Conservation (phyloP, 2,329 filamentous ascomycete species). For the Diaporthe ilicicola region DNA sequence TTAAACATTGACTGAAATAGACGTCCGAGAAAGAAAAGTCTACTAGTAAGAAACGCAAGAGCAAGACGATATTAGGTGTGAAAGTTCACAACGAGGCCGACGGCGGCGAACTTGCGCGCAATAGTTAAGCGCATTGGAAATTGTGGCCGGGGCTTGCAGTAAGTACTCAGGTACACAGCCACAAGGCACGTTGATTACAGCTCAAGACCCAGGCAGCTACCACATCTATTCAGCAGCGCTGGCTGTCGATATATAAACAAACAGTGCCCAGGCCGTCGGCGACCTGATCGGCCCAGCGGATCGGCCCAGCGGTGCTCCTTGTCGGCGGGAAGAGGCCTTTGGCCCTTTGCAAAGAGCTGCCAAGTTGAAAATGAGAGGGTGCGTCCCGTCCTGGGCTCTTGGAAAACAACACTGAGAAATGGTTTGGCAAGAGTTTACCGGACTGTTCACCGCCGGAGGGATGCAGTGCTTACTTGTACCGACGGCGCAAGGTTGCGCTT, state of each 20-base stretch:
- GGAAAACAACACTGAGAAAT: too few relatives aligned
- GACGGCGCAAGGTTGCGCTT: background rate
- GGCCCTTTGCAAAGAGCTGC: background rate
- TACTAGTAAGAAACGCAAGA: background rate
- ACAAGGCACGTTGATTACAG: background rate
- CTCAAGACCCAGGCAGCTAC: background rate
- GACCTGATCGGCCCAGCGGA: background rate
- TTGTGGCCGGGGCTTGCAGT: background rate
- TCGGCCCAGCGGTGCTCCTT: background rate
- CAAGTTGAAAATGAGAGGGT: background rate
- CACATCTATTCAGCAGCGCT: background rate
- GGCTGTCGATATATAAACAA: background rate
- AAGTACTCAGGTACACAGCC: background rate
- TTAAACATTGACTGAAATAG: background rate
- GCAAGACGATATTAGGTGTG: background rate
- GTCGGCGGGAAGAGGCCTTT: background rate
- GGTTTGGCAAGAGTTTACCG: background rate
- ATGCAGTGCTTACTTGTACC: slow-evolving; percentile 13
- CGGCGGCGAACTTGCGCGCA: background rate
- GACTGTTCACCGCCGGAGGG: background rate
- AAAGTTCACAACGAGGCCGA: background rate
- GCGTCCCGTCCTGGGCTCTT: too few relatives aligned
- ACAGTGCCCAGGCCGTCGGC: background rate
- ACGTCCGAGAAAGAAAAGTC: background rate
- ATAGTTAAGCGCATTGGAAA: background rate